Base-by-base conservation (phyloP, 2,329 filamentous ascomycete genomes). In the Aspergillus sp. region DNA sequence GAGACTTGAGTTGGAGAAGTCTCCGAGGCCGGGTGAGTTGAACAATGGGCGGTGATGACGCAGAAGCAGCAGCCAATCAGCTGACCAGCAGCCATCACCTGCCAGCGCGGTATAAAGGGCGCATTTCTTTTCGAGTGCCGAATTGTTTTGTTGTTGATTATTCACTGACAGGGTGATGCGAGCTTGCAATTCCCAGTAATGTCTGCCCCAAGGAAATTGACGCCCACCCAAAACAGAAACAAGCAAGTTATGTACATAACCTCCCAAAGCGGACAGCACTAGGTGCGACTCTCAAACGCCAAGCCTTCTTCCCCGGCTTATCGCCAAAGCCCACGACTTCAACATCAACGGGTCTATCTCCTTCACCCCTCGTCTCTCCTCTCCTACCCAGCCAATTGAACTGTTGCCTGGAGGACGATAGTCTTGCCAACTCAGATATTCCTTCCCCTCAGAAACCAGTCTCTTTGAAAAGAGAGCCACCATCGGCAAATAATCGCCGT, bases 241-340 rank as follows among this genome's bases (percentile, higher is more conserved):
- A 17, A 24, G 11, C 30, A 19, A 24, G 40, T 44, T 51, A 39
- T 42, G 37, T 51, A 53, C 30, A 44, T 45, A 44, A 44, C 33
- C 20, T 20, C 20, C 27, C 33, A 41, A 48, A 24, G 33, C 34
- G 51, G 44, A 40, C 33, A 30, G 33, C 39, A 49, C 27, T 19
- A 49, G 20, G 20, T 20, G 20, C 34, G 8, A 44, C 27, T 9
- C 27, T 30, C 27, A 30, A 30, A 30, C 52, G 58, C 58, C 58
- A 60, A 60, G 58, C 51, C 58, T 53, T 54, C 44, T n/a, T 51
- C 51, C 58, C 58, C 51, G 54, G 55, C 58, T 60, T 60, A 60
- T 60, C 58, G 51, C 50, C n/a, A 50, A 33, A 54, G 44, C 58
- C 37, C 54, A 60, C 58, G 48, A 47, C 53, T 41, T 59, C 57